Evolutionary conservation across 148 eudicot species (phyloP).

Genomic region (Vaccinium darrowii): DNA sequence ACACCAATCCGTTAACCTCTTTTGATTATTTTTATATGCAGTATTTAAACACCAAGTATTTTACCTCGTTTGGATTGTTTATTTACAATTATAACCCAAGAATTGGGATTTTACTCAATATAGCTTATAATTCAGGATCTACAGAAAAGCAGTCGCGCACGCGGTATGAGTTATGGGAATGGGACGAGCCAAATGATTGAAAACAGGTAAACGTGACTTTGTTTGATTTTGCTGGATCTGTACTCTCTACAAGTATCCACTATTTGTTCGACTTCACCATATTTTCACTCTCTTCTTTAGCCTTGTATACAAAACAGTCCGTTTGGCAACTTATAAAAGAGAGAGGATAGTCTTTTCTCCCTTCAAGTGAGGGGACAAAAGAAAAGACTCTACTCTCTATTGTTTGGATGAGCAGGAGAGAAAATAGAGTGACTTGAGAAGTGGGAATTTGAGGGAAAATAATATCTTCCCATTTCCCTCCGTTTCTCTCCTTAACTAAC

Average conservation of each 20-base stretch:
- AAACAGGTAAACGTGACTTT: constrained; percentile 25
- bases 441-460: background rate
- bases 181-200: constrained; percentile 15
- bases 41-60: no score
- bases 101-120: background rate
- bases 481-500: background rate
- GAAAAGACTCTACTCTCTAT: background rate
- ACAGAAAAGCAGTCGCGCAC: constrained; percentile 12
- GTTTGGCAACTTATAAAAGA: background rate
- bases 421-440: background rate
- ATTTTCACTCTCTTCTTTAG: background rate
- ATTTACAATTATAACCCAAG: background rate
- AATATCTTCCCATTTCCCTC: background rate
- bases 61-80: background rate
- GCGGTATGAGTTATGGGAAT: constrained; percentile 19
- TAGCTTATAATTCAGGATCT: constrained; percentile 33
- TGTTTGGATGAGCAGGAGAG: background rate
- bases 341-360: background rate
- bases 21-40: background rate
- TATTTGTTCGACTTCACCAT: background rate
- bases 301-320: background rate
- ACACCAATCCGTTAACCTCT: background rate
- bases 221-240: background rate
- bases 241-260: background rate
- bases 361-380: background rate